phyloP scores from a whole-genome alignment of 83 land plant species.

The Picea engelmannii region DNA sequence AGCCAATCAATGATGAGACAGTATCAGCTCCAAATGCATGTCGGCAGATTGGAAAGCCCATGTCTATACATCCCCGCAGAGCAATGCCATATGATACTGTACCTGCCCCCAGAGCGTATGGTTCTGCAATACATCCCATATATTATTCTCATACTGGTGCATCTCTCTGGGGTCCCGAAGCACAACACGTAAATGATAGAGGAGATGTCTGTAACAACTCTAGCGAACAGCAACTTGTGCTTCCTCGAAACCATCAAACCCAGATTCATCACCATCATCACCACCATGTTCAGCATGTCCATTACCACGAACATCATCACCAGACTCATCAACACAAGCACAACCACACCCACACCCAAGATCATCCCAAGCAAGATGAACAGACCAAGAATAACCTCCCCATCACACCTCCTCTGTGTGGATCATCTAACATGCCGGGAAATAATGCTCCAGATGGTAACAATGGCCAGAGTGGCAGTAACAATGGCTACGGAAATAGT shows the following conservation, averaged over 20 bases:
- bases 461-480: conserved; percentile 28
- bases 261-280: conserved; percentile 68
- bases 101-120: conserved; percentile 21
- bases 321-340: conserved; percentile 30
- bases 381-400: conserved; percentile 27
- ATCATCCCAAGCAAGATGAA: conserved; percentile 36
- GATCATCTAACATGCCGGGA: conserved; percentile 47
- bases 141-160: conserved; percentile 28
- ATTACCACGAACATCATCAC: conserved; percentile 68
- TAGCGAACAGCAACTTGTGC: conserved; percentile 16
- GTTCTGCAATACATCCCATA: conserved; percentile 23
- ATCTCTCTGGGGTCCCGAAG: conserved; percentile 31
- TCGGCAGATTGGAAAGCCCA: conserved; percentile 11
- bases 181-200: conserved; percentile 12
- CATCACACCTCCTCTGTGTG: conserved; percentile 46
- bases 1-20: conserved; percentile 6
- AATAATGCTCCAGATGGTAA: conserved; percentile 33
- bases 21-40: conserved; percentile 8
- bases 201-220: conserved; percentile 25
- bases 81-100: conserved; percentile 15
- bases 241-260: conserved; percentile 25
- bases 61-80: conserved; percentile 21
- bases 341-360: conserved; percentile 18
- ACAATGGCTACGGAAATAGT: conserved; percentile 31
- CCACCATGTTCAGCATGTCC: conserved; percentile 58